Conservation (phyloP, 1,284 basidiomycete species). For the Leccinum pseudoinsigne region DNA sequence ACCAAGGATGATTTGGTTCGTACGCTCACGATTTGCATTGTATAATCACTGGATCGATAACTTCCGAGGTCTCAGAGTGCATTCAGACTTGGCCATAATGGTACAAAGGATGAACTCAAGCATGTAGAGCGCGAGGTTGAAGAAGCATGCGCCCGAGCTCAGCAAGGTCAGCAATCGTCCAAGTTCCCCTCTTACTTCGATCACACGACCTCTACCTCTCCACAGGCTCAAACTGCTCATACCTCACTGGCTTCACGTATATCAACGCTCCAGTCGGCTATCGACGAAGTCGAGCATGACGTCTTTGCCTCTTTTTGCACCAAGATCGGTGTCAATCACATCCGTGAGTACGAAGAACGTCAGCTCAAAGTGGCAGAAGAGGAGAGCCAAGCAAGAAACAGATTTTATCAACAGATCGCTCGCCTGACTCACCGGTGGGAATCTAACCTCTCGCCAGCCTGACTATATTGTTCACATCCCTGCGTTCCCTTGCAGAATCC, state of each 20-base stretch:
- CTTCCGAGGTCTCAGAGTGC: constrained; percentile 45
- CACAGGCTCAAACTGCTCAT: constrained; percentile 55
- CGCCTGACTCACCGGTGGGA: constrained; percentile 86
- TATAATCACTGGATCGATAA: not conserved
- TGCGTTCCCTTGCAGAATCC: constrained; percentile 47
- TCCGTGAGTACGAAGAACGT: constrained; percentile 94
- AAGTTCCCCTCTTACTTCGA: not conserved
- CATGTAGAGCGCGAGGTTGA: constrained; percentile 70
- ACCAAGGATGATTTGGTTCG: constrained; percentile 83
- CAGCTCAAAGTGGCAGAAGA: constrained; percentile 88
- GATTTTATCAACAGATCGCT: constrained; percentile 87
- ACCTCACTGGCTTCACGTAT: constrained; percentile 56
- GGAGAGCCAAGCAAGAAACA: constrained; percentile 82
- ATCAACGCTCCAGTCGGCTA: constrained; percentile 52
- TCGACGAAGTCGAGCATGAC: constrained; percentile 80
- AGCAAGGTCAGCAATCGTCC: constrained; percentile 49
- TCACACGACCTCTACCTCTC: not conserved
- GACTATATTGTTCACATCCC: constrained; percentile 8
- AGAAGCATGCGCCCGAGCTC: constrained; percentile 64
- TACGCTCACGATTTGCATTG: constrained; percentile 6
- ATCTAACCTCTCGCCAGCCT: constrained; percentile 29
- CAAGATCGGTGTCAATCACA: constrained; percentile 79
- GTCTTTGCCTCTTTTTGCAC: constrained; percentile 83
- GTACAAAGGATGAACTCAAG: constrained; percentile 78
- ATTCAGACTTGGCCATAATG: constrained; percentile 65